Evolutionary conservation across 1,284 basidiomycete species (phyloP), one percentile per base, ranked within the genome.

Genomic region (Malassezia psittaci): DNA sequence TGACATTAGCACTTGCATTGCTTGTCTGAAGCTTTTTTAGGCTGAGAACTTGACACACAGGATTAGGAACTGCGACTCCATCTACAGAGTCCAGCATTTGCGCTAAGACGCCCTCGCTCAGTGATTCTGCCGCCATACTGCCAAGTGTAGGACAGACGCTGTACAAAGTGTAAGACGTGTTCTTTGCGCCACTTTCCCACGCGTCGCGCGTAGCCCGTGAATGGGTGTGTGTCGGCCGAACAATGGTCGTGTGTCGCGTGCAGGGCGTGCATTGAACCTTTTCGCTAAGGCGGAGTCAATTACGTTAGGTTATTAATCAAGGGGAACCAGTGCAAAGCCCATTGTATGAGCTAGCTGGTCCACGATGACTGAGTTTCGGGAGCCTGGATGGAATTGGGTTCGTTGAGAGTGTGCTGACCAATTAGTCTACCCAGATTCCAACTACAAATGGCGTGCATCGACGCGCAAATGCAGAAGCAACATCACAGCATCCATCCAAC

Each of bases 31-130:
- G 71, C 55, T 69, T 73, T 48, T 69, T 72, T 60, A 73, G 61
- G 62, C 67, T 72, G 38, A 73, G 65, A 32, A 73, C 60, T 54
- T 73, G 70, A 50, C 67, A 69, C 35, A 69, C 59, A 19, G 70
- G 66, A 41, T 68, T 65, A 8, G 64, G 59, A n/a, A 57, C 56
- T 48, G 36, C 56, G 29, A 57, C 45, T n/a, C 64, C 58, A 18
- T 67, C 66, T 9, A 59, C 48, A 5, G 65, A 59, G 50, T 63
- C 59, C 41, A 69, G 59, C 68, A 72, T 72, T 51, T 60, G 57
- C 47, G 60, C 60, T 48, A 72, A 63, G 41, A 62, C 62, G 63
- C 67, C 66, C 59, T 62, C 59, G 16, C 65, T 61, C 33, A 72
- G 68, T 34, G 63, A 54, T 41, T 60, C 54, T n/a, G 36, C 21